Evolutionary conservation across 139 green algal genomes (phyloP).

Genomic region (Cymbomonas tetramitiformis): DNA sequence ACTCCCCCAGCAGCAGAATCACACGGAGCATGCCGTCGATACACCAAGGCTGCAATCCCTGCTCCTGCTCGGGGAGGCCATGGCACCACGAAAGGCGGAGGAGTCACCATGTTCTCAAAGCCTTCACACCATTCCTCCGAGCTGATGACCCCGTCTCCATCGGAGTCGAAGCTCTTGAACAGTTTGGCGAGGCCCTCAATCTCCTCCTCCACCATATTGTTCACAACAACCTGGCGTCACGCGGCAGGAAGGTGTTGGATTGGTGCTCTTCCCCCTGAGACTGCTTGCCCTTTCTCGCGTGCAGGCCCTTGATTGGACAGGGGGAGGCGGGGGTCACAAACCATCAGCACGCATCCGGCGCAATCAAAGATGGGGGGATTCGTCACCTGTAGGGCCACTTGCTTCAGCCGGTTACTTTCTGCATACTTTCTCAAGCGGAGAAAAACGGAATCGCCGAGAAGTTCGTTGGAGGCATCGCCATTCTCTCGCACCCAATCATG

Average conservation of each 20-base stretch:
- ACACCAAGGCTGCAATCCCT: too few relatives aligned
- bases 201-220: slow-evolving; percentile 34
- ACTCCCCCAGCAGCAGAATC: too few relatives aligned
- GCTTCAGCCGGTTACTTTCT: slow-evolving; percentile 91
- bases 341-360: too few relatives aligned
- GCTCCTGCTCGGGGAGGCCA: too few relatives aligned
- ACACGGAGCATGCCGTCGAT: too few relatives aligned
- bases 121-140: slow-evolving; percentile 38
- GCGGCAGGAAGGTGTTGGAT: too few relatives aligned
- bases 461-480: slow-evolving; percentile 50
- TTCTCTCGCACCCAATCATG: slow-evolving; percentile 83
- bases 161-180: slow-evolving; percentile 42
- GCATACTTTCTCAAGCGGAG: slow-evolving; percentile 74
- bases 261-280: too few relatives aligned
- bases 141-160: slow-evolving; percentile 39
- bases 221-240: too few relatives aligned
- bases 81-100: slow-evolving; percentile 23
- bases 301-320: too few relatives aligned
- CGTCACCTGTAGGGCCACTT: slow-evolving; percentile 77
- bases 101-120: slow-evolving; percentile 23
- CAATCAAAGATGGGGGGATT: too few relatives aligned
- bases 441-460: slow-evolving; percentile 63
- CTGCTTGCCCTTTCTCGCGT: too few relatives aligned
- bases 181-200: slow-evolving; percentile 40
- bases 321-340: too few relatives aligned